Evolutionary conservation across 495 filamentous ascomycete genomes (phyloP).

Genomic region (Clohesyomyces aquaticus): DNA sequence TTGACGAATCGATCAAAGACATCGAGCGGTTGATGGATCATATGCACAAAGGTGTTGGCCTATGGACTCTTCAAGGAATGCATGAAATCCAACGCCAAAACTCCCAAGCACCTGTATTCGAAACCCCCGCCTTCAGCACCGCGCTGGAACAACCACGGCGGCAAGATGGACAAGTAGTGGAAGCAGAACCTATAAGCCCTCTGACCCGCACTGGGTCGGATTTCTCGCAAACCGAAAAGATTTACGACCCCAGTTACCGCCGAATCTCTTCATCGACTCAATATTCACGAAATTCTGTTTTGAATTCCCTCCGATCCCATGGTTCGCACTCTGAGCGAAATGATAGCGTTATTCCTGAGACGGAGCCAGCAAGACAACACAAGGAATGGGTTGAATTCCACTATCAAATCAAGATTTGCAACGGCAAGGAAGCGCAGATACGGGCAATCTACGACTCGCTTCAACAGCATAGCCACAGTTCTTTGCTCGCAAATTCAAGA

Average conservation of each 20-base stretch:
- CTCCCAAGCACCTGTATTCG: background rate
- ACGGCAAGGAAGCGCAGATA: background rate
- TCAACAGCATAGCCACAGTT: constrained; percentile 7
- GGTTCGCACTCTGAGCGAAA: background rate
- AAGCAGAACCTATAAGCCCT: background rate
- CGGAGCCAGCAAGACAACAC: background rate
- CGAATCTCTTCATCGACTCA: constrained; percentile 3
- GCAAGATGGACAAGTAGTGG: background rate
- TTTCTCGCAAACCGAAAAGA: background rate
- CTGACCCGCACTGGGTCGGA: background rate
- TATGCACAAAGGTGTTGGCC: constrained; percentile 2
- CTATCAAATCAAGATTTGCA: constrained; percentile 5
- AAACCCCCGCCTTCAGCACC: too few relatives aligned
- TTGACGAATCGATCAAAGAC: constrained; percentile 12
- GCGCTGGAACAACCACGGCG: too few relatives aligned
- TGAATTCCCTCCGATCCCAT: background rate
- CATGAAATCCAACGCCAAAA: background rate
- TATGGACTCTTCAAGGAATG: constrained; percentile 5
- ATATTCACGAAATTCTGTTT: background rate
- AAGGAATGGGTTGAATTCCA: constrained; percentile 19
- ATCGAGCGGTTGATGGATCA: constrained; percentile 5
- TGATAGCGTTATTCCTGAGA: background rate
- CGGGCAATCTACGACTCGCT: background rate
- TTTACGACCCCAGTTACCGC: background rate
- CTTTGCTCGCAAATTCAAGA: constrained; percentile 5